Percentiles rank a stretch among this genome's conserved stretches.
Evolutionary conservation across 2,329 filamentous ascomycete species (phyloP).

Genomic region (Xylariaceae sp.): DNA sequence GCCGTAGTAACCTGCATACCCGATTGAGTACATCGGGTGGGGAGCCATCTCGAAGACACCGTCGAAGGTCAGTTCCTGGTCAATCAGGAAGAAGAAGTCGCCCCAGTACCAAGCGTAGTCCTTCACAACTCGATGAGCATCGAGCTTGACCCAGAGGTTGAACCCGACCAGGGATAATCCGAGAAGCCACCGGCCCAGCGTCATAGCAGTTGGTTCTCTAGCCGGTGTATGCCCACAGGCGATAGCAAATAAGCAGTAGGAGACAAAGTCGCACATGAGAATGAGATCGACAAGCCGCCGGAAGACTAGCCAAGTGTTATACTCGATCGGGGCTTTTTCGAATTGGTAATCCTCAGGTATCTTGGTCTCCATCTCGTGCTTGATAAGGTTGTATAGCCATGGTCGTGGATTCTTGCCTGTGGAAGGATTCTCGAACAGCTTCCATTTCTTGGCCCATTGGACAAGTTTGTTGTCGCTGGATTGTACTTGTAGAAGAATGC

Average conservation of each 20-base stretch:
- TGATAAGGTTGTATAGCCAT: constrained; percentile 79
- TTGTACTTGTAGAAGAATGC: constrained; percentile 83
- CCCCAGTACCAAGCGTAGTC: constrained; percentile 99
- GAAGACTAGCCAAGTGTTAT: constrained; percentile 98
- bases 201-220: constrained; percentile 71
- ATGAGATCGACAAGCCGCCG: constrained; percentile 94
- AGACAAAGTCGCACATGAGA: constrained; percentile 97
- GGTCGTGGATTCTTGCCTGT: constrained; percentile 83
- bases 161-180: constrained; percentile 83
- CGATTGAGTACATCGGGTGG: constrained; percentile 98
- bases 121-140: constrained; percentile 96
- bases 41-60: constrained; percentile 99
- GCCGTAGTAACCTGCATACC: constrained; percentile 96
- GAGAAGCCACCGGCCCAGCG: constrained; percentile 73
- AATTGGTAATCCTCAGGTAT: constrained; percentile 93
- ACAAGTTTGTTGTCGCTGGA: constrained; percentile 87
- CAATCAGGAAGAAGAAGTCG: constrained; percentile 98
- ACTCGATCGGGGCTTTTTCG: constrained; percentile 90
- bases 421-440: constrained; percentile 81
- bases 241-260: constrained; percentile 93
- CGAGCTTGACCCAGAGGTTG: constrained; percentile 98
- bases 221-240: constrained; percentile 78
- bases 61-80: constrained; percentile 96
- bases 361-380: constrained; percentile 90
- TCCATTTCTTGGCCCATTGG: constrained; percentile 82